These are phyloP conservation scores for Ogataea methylovora DNA, from an alignment of 805 yeast species.

Conservation along the genomic window DNA sequence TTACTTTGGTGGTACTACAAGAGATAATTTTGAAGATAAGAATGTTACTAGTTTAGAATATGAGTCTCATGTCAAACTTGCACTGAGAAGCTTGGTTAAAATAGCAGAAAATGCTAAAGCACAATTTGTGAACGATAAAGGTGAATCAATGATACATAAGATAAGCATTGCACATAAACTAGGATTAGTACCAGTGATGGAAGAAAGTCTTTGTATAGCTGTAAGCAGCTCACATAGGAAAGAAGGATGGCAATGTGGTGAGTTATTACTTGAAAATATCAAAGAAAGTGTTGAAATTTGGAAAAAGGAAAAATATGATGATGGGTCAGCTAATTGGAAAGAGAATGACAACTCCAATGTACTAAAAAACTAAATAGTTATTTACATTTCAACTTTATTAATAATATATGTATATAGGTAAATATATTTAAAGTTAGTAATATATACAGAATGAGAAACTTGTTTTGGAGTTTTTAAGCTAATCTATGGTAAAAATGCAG, in stretches of 20 bases:
- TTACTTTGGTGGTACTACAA: constrained; percentile 42
- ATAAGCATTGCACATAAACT: constrained; percentile 37
- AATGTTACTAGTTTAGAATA: constrained; percentile 33
- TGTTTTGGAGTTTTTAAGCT: not conserved
- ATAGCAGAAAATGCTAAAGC: constrained; percentile 28
- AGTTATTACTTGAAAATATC: constrained; percentile 35
- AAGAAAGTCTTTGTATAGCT: constrained; percentile 38
- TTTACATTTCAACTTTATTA: not conserved
- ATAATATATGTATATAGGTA: not conserved
- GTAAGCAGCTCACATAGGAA: constrained; percentile 38
- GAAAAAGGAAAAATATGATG: constrained; percentile 38
- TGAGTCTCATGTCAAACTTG: constrained; percentile 38
- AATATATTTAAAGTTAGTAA: constrained; percentile 1
- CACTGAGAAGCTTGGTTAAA: constrained; percentile 26
- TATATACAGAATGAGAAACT: not conserved
- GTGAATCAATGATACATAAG: constrained; percentile 21
- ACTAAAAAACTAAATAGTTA: not conserved
- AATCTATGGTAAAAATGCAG: constrained; percentile 29
- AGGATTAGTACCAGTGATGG: constrained; percentile 39
- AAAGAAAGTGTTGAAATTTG: constrained; percentile 41
- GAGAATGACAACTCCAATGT: constrained; percentile 27
- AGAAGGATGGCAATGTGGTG: constrained; percentile 41
- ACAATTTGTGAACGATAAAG: constrained; percentile 14
- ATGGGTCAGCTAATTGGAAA: constrained; percentile 37
- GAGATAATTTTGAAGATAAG: constrained; percentile 35